Base-by-base conservation (phyloP, 495 filamentous ascomycete genomes). In the Hypoxylon fuscum region DNA sequence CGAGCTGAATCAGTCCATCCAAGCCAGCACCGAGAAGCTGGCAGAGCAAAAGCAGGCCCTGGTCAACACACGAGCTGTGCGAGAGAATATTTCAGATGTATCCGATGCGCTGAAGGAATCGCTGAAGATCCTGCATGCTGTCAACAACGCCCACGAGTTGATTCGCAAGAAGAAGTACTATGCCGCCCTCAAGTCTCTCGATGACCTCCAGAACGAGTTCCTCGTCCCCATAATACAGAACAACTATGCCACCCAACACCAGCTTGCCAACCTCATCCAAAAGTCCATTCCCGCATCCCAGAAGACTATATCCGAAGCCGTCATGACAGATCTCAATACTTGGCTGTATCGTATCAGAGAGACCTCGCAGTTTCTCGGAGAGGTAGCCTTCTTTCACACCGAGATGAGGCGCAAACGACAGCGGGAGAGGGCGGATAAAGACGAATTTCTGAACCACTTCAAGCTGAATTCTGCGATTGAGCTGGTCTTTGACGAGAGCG, bases 301-400 rank as follows among this genome's bases (percentile, higher is more conserved):
- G 69, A 91, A 88, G 62, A 86, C 93, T 22, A 96, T 99, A 52
- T 92, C 93, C 2, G 94, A 98, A 66, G 91, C 92, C 1, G 95
- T 99, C 54, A 97, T 97, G 96, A 88, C 86, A 1, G 95, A 99
- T 74, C 75, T 99, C 31, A 98, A 97, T 72, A 97, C 91, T 1
- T 99, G 95, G 95, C 80, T 99, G n/a, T 98, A 88, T 70, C 87
- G 91, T 23, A 96, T 99, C 58, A 87, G 96, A 55, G 96, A 98
- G 72, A 96, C 93, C 29, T 96, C 93, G 0, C 93, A 96, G 59
- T 96, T 94, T 51, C 79, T 99, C 18, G 95, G 95, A 2, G 93
- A 98, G 74, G 89, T 99, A n/a, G 93, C 95, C 18, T 93, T 99
- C 70, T 97, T 93, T 68, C 91, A 96, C 68, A 98, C 95, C 0